Evolutionary conservation across 1,284 basidiomycete species (phyloP).

Genomic region (Marasmius fiardii): DNA sequence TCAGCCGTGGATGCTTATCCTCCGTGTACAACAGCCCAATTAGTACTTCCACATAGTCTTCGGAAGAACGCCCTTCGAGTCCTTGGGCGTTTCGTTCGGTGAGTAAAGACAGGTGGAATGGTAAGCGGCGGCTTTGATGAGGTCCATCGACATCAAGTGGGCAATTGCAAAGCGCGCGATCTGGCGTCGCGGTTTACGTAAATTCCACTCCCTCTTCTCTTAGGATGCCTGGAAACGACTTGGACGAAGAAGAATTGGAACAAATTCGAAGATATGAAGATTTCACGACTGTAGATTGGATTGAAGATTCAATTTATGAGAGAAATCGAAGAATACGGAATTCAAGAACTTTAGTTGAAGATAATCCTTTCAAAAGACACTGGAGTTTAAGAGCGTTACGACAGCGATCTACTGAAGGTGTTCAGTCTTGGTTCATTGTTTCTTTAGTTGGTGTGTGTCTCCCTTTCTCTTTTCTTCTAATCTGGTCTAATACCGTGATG

Average conservation of each 20-base stretch:
- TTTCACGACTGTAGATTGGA: slow-evolving; percentile 86
- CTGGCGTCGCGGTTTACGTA: too few species aligned
- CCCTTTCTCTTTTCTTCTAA: neutral
- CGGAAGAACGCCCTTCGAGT: too few species aligned
- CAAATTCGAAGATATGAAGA: slow-evolving; percentile 70
- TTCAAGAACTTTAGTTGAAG: slow-evolving; percentile 49
- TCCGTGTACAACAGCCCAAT: too few species aligned
- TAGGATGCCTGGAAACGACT: slow-evolving; percentile 7
- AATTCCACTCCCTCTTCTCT: too few species aligned
- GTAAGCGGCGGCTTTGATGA: too few species aligned
- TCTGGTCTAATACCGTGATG: neutral
- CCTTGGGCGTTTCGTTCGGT: too few species aligned
- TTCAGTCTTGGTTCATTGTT: slow-evolving; percentile 78
- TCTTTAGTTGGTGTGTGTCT: slow-evolving; percentile 76
- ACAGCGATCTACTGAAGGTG: slow-evolving; percentile 56
- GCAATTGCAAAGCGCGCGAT: too few species aligned
- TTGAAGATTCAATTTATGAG: slow-evolving; percentile 90
- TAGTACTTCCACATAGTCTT: too few species aligned
- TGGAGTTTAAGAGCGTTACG: slow-evolving; percentile 58
- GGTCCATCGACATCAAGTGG: too few species aligned
- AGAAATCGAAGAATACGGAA: slow-evolving; percentile 70
- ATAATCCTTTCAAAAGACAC: slow-evolving; percentile 33
- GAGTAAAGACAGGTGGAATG: too few species aligned
- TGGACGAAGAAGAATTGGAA: slow-evolving; percentile 33
- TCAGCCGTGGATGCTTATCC: too few species aligned